Evolutionary conservation across 140 eudicot genomes (phyloP).

Genomic region (Erigeron philadelphicus): DNA sequence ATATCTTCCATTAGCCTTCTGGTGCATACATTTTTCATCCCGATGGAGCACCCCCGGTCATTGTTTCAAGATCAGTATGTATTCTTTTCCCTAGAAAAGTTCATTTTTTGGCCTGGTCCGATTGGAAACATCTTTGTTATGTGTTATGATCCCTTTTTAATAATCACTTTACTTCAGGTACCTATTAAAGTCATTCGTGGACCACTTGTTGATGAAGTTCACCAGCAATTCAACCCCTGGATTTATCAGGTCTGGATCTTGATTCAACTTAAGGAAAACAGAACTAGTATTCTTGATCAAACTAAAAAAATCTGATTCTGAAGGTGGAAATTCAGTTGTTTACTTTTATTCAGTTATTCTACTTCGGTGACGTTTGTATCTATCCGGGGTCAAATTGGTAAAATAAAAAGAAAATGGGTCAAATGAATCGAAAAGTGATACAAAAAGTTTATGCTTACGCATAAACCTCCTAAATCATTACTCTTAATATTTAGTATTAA

Average conservation of each 20-base stretch:
- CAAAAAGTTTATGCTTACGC: background rate
- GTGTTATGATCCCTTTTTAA: conserved; percentile 4
- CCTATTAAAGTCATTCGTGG: conserved; percentile 68
- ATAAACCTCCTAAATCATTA: background rate
- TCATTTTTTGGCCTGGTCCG: background rate
- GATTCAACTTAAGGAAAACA: conserved; percentile 4
- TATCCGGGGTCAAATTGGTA: background rate
- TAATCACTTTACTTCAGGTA: conserved; percentile 39
- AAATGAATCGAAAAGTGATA: background rate
- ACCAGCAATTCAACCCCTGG: conserved; percentile 81
- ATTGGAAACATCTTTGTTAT: conserved; percentile 4
- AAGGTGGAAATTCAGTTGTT: too few relatives aligned
- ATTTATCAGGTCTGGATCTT: conserved; percentile 59
- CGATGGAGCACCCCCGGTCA: conserved; percentile 44
- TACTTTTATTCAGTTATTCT: background rate
- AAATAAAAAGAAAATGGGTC: background rate
- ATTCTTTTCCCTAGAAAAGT: background rate
- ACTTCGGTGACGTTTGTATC: background rate
- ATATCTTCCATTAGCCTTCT: conserved; percentile 47
- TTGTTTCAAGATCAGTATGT: conserved; percentile 63
- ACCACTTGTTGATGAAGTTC: conserved; percentile 83
- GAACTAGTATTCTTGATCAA: background rate
- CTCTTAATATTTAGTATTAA: too few relatives aligned
- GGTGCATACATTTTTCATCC: conserved; percentile 96
- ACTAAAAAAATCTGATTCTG: too few relatives aligned